Percentiles rank a stretch among this genome's conserved stretches.
phyloP scores from a whole-genome alignment of 495 filamentous ascomycete species.

The Parathielavia hyrcaniae region DNA sequence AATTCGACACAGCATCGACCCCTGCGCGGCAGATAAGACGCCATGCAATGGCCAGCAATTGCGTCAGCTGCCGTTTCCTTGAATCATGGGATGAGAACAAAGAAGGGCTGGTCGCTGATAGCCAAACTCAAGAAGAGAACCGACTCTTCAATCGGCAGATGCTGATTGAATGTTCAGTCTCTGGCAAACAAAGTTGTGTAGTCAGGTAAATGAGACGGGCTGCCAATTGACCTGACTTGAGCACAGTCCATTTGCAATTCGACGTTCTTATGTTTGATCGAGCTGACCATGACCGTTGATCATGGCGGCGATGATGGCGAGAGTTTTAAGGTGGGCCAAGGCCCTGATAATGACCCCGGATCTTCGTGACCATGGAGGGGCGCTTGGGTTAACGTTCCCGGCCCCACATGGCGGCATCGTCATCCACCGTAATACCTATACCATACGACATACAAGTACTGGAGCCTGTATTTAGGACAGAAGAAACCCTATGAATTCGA shows the following conservation, averaged over 20 bases:
- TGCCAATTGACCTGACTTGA: no score
- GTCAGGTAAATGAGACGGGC: no score
- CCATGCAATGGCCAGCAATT: slow-evolving; percentile 17
- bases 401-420: no score
- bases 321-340: neutral
- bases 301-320: neutral
- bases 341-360: neutral
- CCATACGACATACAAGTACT: no score
- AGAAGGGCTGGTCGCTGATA: neutral
- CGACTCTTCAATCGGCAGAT: no score
- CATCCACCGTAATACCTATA: no score
- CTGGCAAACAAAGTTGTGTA: no score
- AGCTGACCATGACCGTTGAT: neutral
- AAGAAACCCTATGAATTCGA: neutral
- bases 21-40: slow-evolving; percentile 20
- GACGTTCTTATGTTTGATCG: slow-evolving; percentile 4
- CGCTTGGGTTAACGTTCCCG: no score
- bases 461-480: neutral
- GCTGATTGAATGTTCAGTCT: no score
- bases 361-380: no score
- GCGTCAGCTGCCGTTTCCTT: slow-evolving; percentile 14
- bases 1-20: neutral
- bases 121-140: neutral
- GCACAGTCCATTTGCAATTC: no score
- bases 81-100: neutral